Base-by-base conservation (phyloP, 306 rosid species). In the Purshia tridentata region DNA sequence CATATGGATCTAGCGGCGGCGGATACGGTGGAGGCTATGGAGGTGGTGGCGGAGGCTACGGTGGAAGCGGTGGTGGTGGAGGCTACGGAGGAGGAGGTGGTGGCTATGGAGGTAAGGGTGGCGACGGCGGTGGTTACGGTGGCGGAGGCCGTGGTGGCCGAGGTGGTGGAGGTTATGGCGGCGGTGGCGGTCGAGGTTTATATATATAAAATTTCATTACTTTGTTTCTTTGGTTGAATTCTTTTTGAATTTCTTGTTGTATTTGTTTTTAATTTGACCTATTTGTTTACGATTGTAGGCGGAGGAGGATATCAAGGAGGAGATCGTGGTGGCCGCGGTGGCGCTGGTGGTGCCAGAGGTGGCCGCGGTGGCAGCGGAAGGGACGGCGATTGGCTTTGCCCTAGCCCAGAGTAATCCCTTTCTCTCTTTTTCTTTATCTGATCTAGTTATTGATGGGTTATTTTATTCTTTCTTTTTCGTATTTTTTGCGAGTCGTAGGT, bases 331-430 rank as follows among this genome's bases (percentile, higher is more conserved):
- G 90, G 94, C 51, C 80, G 98, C 53, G 93, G 91, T 0, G 84
- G 88, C 5, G 84, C 29, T 0, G 89, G 94, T 0, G 84, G 89
- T 4, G 83, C 81, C 37, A 68, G 85, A 49, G 86, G 83, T 37
- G 90, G 94, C 35, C 86, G 98, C 15, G 91, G 93, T 41, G 97
- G 97, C 5, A 76, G 99, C 35, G 99, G 99, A 55, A 84, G 98
- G 85, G 99, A 95, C 50, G 99, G 99, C 48, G 98, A 95, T 77
- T 95, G 99, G 99, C 88, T 89, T 3, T 95, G 99, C 79, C 98
- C 99, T 65, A 92, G 88, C 55, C 90, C 90, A 51, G 86, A 96
- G 99, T 82, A 13, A 76, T 64, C 8, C 39, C 48, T 55, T 80
- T 77, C 14, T 20, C 42, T 8, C 51, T 46, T 4, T 18, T 0